Percentiles rank a stretch among this genome's conserved stretches.
Conservation (phyloP, 148 eudicot species). For the Camellia lanceoleosa region DNA sequence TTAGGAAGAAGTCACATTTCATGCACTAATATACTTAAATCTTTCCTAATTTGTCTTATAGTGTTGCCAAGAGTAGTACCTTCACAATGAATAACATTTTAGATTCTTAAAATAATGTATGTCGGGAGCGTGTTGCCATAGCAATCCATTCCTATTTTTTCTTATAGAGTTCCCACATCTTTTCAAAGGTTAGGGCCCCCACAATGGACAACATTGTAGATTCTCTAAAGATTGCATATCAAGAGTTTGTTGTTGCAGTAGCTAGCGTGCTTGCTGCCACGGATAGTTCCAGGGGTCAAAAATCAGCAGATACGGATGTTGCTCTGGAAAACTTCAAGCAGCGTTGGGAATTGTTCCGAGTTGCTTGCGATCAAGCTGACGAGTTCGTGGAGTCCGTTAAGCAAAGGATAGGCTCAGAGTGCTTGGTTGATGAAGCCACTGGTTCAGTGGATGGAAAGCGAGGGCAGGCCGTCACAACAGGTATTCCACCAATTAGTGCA, state of each 20-base stretch:
- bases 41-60: neutral
- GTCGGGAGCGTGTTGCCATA: conserved; percentile 46
- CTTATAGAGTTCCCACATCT: neutral
- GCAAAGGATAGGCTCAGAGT: conserved; percentile 92
- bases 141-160: conserved; percentile 15
- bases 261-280: conserved; percentile 65
- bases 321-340: conserved; percentile 85
- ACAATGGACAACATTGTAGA: conserved; percentile 50
- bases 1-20: neutral
- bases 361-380: conserved; percentile 92
- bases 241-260: conserved; percentile 56
- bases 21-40: neutral
- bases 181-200: conserved; percentile 13
- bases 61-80: conserved; percentile 7
- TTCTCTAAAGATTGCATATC: conserved; percentile 39
- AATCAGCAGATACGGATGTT: conserved; percentile 58
- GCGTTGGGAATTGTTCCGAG: conserved; percentile 73
- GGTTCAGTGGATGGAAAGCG: conserved; percentile 51
- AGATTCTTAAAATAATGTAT: conserved; percentile 33
- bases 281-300: conserved; percentile 59
- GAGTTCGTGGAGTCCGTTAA: conserved; percentile 91
- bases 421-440: conserved; percentile 94
- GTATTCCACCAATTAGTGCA: conserved; percentile 89
- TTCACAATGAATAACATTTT: conserved; percentile 37
- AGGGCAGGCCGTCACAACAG: conserved; percentile 48